Percentiles rank a stretch among this genome's conserved stretches.
Conservation (phyloP, 208 protist genomes). For the Eutreptiella sp. region DNA sequence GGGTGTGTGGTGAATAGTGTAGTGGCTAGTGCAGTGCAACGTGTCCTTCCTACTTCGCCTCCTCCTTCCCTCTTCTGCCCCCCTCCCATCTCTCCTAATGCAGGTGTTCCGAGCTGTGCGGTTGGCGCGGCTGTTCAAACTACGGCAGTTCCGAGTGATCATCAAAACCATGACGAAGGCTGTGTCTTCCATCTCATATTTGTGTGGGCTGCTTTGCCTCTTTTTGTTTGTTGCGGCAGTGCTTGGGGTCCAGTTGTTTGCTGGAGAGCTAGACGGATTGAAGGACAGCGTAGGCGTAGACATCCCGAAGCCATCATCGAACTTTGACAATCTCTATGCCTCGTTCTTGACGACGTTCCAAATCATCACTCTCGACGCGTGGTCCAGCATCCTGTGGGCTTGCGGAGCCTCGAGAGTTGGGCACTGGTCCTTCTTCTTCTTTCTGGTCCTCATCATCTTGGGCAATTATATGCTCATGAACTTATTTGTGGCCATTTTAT, state of each 20-base stretch:
- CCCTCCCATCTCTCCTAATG: slow-evolving; percentile 8
- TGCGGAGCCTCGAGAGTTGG: not conserved
- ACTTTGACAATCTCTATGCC: slow-evolving; percentile 22
- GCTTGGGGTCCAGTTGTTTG: slow-evolving; percentile 23
- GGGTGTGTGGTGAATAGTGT: too few species aligned
- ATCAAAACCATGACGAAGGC: slow-evolving; percentile 7
- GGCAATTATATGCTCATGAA: slow-evolving; percentile 20
- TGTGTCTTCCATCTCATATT: slow-evolving; percentile 14
- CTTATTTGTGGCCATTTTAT: slow-evolving; percentile 27
- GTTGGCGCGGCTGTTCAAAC: slow-evolving; percentile 18
- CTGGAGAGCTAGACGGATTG: not conserved
- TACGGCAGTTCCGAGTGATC: not conserved
- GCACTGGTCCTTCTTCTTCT: slow-evolving; percentile 19
- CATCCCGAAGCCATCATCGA: slow-evolving; percentile 15
- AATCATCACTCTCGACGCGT: slow-evolving; percentile 24
- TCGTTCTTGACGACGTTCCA: slow-evolving; percentile 24
- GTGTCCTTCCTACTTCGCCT: slow-evolving; percentile 4
- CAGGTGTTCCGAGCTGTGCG: slow-evolving; percentile 19
- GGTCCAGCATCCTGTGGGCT: slow-evolving; percentile 28
- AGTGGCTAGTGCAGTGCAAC: too few species aligned
- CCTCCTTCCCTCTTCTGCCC: not conserved
- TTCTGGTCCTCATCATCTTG: slow-evolving; percentile 15
- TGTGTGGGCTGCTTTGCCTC: slow-evolving; percentile 19
- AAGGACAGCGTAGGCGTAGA: not conserved
- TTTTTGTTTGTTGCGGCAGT: slow-evolving; percentile 29